These are phyloP conservation scores for Capsella bursapastoris DNA, from an alignment of 345 rosid species.

Conservation along the genomic window DNA sequence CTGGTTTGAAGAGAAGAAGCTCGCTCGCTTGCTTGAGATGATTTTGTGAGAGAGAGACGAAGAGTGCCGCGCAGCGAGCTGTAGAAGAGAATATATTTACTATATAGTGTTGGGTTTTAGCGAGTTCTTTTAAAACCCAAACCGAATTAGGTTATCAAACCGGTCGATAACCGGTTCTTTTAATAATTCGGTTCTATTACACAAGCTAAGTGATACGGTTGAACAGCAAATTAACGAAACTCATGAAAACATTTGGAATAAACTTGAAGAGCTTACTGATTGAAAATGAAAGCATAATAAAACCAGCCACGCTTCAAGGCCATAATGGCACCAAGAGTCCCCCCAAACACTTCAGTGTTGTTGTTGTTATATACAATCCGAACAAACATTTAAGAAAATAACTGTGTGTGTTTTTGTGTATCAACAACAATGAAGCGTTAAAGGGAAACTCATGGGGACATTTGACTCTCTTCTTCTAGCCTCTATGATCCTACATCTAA, in stretches of 20 bases:
- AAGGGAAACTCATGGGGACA: constrained; percentile 43
- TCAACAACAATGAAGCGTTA: constrained; percentile 45
- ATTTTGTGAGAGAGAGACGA: no score
- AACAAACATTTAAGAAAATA: constrained; percentile 2
- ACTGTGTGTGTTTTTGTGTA: constrained; percentile 22
- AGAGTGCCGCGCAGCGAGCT: no score
- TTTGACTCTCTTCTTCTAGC: constrained; percentile 33
- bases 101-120: no score
- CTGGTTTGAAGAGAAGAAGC: no score
- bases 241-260: neutral
- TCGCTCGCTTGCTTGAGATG: no score
- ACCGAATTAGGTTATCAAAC: neutral
- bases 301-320: constrained; percentile 3
- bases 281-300: neutral
- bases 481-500: neutral
- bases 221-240: neutral
- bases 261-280: neutral
- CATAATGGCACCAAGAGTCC: constrained; percentile 47
- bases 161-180: no score
- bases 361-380: neutral
- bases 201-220: no score
- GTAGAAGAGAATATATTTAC: no score
- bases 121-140: no score
- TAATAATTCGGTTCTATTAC: no score
- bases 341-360: constrained; percentile 50